Percentiles rank a stretch among this genome's conserved stretches.
phyloP scores from a whole-genome alignment of 768 basidiomycete species.

The Trametes sanguinea region DNA sequence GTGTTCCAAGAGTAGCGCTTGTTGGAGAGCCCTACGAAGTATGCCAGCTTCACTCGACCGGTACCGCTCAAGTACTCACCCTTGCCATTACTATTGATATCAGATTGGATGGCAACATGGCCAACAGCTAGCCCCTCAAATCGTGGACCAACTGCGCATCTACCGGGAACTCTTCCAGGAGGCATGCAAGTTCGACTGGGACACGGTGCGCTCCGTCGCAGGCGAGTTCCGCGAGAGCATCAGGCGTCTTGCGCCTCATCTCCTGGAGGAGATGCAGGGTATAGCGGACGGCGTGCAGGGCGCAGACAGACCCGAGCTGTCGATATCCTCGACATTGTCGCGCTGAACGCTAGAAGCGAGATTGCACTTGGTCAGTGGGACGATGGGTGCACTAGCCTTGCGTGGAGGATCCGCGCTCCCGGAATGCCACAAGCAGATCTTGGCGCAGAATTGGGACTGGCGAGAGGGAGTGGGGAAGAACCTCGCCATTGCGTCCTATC shows the following conservation, averaged over 20 bases:
- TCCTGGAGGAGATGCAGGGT: constrained; percentile 38
- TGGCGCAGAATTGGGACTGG: constrained; percentile 45
- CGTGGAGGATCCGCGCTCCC: constrained; percentile 30
- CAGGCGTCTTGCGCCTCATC: constrained; percentile 29
- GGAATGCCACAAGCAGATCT: constrained; percentile 25
- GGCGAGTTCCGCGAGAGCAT: constrained; percentile 31
- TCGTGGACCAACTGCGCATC: constrained; percentile 34
- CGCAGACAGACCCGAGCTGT: background rate
- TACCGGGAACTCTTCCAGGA: constrained; percentile 36
- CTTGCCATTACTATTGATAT: no score
- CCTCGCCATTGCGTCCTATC: constrained; percentile 36
- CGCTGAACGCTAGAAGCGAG: constrained; percentile 40
- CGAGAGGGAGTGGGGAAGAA: constrained; percentile 35
- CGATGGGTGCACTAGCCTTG: constrained; percentile 39
- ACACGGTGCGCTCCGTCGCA: constrained; percentile 32
- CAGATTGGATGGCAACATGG: constrained; percentile 38
- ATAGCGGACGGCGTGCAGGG: constrained; percentile 34
- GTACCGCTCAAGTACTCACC: background rate
- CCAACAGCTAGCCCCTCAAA: constrained; percentile 30
- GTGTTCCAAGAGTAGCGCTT: background rate
- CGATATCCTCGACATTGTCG: constrained; percentile 36
- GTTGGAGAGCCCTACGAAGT: background rate
- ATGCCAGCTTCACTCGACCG: background rate
- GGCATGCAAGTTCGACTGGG: constrained; percentile 37
- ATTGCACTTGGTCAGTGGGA: constrained; percentile 40